Conservation (phyloP, 768 basidiomycete genomes). For the Mycena leptocephala region DNA sequence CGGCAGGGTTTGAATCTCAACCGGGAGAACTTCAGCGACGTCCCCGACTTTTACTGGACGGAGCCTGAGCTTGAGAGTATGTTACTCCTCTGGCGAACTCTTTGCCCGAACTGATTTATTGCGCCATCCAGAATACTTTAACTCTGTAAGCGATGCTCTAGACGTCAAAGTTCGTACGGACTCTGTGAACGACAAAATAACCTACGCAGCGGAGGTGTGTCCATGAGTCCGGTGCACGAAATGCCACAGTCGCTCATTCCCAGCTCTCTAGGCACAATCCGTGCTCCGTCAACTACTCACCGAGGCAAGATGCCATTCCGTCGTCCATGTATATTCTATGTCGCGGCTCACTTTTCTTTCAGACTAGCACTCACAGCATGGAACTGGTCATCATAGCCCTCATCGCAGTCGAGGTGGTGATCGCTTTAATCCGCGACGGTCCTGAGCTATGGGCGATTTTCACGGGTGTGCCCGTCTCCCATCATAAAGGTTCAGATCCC, state of each 20-base stretch:
- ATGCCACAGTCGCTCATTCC: neutral
- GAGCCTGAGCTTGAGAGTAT: constrained; percentile 91
- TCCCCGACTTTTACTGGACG: constrained; percentile 95
- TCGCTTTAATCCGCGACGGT: constrained; percentile 87
- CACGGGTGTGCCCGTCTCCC: constrained; percentile 39
- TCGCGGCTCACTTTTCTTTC: constrained; percentile 27
- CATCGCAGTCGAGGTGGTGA: constrained; percentile 95
- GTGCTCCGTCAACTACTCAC: constrained; percentile 91
- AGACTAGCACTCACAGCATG: constrained; percentile 94
- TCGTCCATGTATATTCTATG: neutral
- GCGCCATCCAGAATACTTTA: constrained; percentile 78
- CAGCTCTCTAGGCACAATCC: constrained; percentile 77
- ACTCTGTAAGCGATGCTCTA: constrained; percentile 86
- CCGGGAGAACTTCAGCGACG: constrained; percentile 90
- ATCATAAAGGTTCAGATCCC: neutral
- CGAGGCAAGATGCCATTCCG: constrained; percentile 66
- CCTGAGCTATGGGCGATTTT: constrained; percentile 82
- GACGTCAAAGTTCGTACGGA: constrained; percentile 89
- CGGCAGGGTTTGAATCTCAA: constrained; percentile 94
- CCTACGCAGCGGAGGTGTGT: constrained; percentile 86
- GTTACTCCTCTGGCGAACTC: constrained; percentile 32
- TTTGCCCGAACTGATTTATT: neutral
- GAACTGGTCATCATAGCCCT: constrained; percentile 96
- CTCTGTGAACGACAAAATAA: constrained; percentile 93
- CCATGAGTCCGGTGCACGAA: too few species aligned